phyloP scores from a whole-genome alignment of 2,329 filamentous ascomycete species.

The Epichloe coenophiala region DNA sequence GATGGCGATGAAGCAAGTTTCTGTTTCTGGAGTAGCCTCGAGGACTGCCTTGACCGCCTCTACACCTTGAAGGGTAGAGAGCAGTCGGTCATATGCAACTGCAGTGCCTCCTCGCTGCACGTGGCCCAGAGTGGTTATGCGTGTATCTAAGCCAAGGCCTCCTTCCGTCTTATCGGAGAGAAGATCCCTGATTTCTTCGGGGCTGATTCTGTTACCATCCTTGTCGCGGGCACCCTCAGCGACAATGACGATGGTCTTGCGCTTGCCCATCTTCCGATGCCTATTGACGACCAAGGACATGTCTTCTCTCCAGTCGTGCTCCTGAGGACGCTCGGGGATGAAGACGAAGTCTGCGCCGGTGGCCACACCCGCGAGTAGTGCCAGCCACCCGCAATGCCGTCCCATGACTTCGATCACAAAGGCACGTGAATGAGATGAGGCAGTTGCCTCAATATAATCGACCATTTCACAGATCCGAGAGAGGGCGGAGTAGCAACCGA shows the following conservation, averaged over 20 bases:
- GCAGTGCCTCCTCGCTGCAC: slow-evolving; percentile 92
- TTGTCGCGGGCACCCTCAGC: slow-evolving; percentile 87
- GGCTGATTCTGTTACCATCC: slow-evolving; percentile 70
- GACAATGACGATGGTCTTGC: slow-evolving; percentile 96
- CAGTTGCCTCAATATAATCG: slow-evolving; percentile 93
- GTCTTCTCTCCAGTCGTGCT: slow-evolving; percentile 75
- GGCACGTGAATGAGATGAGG: slow-evolving; percentile 83
- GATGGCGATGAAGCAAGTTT: slow-evolving; percentile 90
- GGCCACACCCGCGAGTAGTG: slow-evolving; percentile 88
- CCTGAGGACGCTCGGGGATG: slow-evolving; percentile 84
- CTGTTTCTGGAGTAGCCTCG: slow-evolving; percentile 75
- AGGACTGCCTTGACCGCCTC: slow-evolving; percentile 88
- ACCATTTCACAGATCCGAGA: slow-evolving; percentile 89
- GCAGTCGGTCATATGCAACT: slow-evolving; percentile 86
- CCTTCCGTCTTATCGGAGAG: slow-evolving; percentile 54
- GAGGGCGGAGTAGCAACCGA: slow-evolving; percentile 90
- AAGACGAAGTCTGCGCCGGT: slow-evolving; percentile 95
- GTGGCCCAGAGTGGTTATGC: slow-evolving; percentile 89
- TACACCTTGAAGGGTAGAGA: slow-evolving; percentile 84
- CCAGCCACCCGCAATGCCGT: slow-evolving; percentile 92
- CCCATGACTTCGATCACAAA: slow-evolving; percentile 99
- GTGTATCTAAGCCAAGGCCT: slow-evolving; percentile 72
- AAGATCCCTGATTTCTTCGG: slow-evolving; percentile 71
- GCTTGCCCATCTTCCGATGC: slow-evolving; percentile 81
- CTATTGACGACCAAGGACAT: slow-evolving; percentile 70